Evolutionary conservation across 345 rosid genomes (phyloP).

Genomic region (Iberis pinnata): DNA sequence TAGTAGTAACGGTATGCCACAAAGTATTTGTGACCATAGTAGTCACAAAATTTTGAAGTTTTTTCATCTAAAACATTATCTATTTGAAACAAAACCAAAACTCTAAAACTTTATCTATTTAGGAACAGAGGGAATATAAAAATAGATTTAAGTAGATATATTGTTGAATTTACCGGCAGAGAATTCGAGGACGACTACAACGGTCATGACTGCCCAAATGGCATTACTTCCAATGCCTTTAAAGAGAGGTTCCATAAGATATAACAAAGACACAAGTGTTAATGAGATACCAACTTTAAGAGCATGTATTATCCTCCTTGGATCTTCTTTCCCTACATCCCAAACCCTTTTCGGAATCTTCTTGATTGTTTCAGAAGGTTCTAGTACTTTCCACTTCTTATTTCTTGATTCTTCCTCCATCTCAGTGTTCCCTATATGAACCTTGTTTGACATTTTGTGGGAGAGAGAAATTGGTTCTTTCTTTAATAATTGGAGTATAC

Average conservation of each 20-base stretch:
- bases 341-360: conserved; percentile 37
- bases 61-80: too few species aligned
- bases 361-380: conserved; percentile 30
- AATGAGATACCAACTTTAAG: conserved; percentile 70
- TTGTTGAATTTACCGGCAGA: conserved; percentile 46
- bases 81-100: too few species aligned
- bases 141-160: neutral
- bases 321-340: conserved; percentile 66
- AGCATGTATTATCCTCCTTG: conserved; percentile 66
- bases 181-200: conserved; percentile 82
- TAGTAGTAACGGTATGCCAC: too few species aligned
- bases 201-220: conserved; percentile 90
- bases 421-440: conserved; percentile 23
- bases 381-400: conserved; percentile 26
- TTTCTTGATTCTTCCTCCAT: conserved; percentile 22
- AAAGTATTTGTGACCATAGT: too few species aligned
- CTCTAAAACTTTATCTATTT: too few species aligned
- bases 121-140: too few species aligned
- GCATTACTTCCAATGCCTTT: conserved; percentile 56
- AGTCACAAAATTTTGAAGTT: too few species aligned
- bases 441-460: conserved; percentile 25
- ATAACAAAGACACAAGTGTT: conserved; percentile 65
- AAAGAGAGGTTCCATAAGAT: conserved; percentile 56
- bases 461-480: conserved; percentile 13
- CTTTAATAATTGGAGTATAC: neutral